These are phyloP conservation scores for Rhizopogon vinicolor DNA, from an alignment of 768 basidiomycete species.

Conservation along the genomic window DNA sequence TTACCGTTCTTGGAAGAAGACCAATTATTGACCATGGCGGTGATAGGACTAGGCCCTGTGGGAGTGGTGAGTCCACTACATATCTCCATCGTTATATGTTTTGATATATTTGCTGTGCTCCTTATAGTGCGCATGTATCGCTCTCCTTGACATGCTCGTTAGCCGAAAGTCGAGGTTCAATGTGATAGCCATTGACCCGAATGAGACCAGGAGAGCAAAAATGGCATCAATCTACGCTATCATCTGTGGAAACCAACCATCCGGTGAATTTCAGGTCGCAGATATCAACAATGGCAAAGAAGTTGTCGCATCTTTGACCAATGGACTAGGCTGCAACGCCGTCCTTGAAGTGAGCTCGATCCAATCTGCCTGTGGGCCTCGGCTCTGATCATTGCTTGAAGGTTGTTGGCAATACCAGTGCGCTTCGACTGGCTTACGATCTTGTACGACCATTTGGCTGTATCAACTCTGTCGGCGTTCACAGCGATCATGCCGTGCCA, in stretches of 20 bases:
- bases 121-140: slow-evolving; percentile 53
- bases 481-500: slow-evolving; percentile 49
- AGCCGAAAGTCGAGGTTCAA: slow-evolving; percentile 41
- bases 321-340: slow-evolving; percentile 54
- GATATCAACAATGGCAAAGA: slow-evolving; percentile 48
- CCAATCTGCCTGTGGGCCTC: neutral
- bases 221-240: slow-evolving; percentile 51
- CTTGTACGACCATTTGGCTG: slow-evolving; percentile 74
- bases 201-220: slow-evolving; percentile 53
- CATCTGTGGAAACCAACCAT: slow-evolving; percentile 37
- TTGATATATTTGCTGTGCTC: neutral
- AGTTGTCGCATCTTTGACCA: slow-evolving; percentile 48
- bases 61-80: slow-evolving; percentile 44
- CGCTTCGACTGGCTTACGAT: slow-evolving; percentile 60
- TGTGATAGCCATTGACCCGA: slow-evolving; percentile 62
- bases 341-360: slow-evolving; percentile 55
- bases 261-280: slow-evolving; percentile 45
- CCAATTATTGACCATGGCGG: slow-evolving; percentile 50
- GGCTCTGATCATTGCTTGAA: slow-evolving; percentile 17
- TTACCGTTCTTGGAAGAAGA: slow-evolving; percentile 41
- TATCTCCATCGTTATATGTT: neutral
- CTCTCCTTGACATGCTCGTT: slow-evolving; percentile 57
- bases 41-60: slow-evolving; percentile 77
- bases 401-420: slow-evolving; percentile 69
- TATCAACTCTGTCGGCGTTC: slow-evolving; percentile 72